phyloP scores from a whole-genome alignment of 164 flowering plant species.

The Nelumbo lutea region DNA sequence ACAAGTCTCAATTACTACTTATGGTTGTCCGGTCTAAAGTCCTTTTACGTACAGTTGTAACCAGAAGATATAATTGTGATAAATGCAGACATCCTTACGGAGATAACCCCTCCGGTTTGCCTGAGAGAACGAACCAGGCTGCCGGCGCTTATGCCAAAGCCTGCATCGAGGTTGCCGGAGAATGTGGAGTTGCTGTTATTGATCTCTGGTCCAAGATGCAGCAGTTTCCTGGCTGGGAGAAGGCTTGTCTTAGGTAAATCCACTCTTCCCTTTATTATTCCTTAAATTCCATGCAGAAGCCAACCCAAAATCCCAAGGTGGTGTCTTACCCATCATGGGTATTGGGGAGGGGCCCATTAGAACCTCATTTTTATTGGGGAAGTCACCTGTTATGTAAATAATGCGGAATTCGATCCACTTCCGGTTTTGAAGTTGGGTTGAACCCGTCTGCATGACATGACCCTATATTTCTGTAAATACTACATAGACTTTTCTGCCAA shows the following conservation, averaged over 20 bases:
- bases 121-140: slow-evolving; percentile 76
- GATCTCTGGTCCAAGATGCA: slow-evolving; percentile 83
- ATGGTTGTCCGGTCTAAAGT: too few relatives aligned
- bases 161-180: slow-evolving; percentile 49
- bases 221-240: slow-evolving; percentile 53
- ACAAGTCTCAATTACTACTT: too few relatives aligned
- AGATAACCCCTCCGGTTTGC: slow-evolving; percentile 45
- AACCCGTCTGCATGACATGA: too few relatives aligned
- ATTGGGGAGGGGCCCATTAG: too few relatives aligned
- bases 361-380: too few relatives aligned
- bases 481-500: too few relatives aligned
- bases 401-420: too few relatives aligned
- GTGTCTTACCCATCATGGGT: neutral
- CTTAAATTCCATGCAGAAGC: too few relatives aligned
- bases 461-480: too few relatives aligned
- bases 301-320: neutral
- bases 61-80: neutral
- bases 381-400: too few relatives aligned
- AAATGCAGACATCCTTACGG: slow-evolving; percentile 47
- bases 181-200: slow-evolving; percentile 45
- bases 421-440: too few relatives aligned
- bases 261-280: neutral
- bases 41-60: neutral
- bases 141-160: slow-evolving; percentile 68
- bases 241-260: slow-evolving; percentile 44